Conservation (phyloP, 352 stramenopile species). For the Globisporangium cederbergense region DNA sequence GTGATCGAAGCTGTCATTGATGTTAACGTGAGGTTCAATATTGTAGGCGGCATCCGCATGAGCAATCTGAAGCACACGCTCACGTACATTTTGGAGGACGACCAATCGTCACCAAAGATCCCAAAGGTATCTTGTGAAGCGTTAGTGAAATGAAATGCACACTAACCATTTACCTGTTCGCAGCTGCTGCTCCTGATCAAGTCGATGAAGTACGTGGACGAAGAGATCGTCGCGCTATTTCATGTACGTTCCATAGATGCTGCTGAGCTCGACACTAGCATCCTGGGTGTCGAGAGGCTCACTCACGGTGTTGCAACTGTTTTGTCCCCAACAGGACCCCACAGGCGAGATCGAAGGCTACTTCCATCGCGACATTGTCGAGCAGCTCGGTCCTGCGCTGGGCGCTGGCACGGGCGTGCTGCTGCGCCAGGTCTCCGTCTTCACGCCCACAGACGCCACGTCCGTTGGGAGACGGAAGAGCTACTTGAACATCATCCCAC, state of each 20-base stretch:
- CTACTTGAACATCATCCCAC: constrained; percentile 71
- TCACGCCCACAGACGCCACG: constrained; percentile 49
- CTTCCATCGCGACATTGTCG: constrained; percentile 76
- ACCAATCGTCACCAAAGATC: constrained; percentile 53
- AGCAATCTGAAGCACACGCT: constrained; percentile 58
- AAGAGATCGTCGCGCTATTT: constrained; percentile 76
- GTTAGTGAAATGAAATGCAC: background rate
- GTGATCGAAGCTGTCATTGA: too few species aligned
- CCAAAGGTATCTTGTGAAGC: constrained; percentile 29
- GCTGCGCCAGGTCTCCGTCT: constrained; percentile 70
- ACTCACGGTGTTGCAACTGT: background rate
- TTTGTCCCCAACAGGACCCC: constrained; percentile 47
- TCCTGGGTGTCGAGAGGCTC: background rate
- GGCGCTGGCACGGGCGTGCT: constrained; percentile 44
- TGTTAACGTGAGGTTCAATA: background rate
- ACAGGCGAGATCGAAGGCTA: constrained; percentile 77
- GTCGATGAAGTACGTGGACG: constrained; percentile 76
- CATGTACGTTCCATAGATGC: constrained; percentile 40
- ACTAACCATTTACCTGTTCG: background rate
- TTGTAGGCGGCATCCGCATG: constrained; percentile 62
- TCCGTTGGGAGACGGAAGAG: constrained; percentile 42
- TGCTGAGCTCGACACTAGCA: background rate
- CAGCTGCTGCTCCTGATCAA: constrained; percentile 76
- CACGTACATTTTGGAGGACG: constrained; percentile 53
- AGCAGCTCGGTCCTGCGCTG: constrained; percentile 59